phyloP scores from a whole-genome alignment of 768 basidiomycete genomes.

The Baorangia bicolor region DNA sequence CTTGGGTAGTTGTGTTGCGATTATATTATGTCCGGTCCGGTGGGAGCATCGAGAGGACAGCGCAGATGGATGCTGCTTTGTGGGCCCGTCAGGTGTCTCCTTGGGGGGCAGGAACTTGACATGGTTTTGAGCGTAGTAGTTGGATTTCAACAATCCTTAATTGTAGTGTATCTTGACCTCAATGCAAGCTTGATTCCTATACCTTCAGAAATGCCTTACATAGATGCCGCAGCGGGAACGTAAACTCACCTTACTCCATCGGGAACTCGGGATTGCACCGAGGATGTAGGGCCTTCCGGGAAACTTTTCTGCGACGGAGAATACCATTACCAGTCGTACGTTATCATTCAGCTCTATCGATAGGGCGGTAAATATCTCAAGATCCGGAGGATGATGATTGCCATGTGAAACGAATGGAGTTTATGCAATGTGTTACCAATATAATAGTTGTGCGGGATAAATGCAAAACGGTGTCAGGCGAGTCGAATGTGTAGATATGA shows the following conservation, averaged over 20 bases:
- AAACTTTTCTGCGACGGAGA: background rate
- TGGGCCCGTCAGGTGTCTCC: constrained; percentile 27
- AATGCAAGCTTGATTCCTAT: constrained; percentile 3
- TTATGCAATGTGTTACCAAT: background rate
- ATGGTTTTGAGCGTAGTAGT: constrained; percentile 44
- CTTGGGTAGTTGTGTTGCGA: constrained; percentile 52
- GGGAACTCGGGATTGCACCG: background rate
- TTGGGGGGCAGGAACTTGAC: constrained; percentile 25
- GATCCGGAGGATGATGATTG: background rate
- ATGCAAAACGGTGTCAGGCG: background rate
- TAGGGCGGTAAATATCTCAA: background rate
- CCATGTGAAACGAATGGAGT: background rate
- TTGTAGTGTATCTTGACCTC: constrained; percentile 26
- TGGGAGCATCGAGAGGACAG: constrained; percentile 15
- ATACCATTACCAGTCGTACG: background rate
- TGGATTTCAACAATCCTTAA: constrained; percentile 82
- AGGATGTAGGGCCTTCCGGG: background rate
- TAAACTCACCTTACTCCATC: background rate
- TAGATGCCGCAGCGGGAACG: background rate
- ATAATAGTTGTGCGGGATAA: background rate
- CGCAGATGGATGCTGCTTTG: constrained; percentile 23
- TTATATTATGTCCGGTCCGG: constrained; percentile 24
- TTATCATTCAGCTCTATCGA: background rate
- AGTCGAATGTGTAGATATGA: background rate
- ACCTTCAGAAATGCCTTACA: background rate